phyloP scores from a whole-genome alignment of 2,329 filamentous ascomycete genomes.

The Sporothrix pseudoabietina region DNA sequence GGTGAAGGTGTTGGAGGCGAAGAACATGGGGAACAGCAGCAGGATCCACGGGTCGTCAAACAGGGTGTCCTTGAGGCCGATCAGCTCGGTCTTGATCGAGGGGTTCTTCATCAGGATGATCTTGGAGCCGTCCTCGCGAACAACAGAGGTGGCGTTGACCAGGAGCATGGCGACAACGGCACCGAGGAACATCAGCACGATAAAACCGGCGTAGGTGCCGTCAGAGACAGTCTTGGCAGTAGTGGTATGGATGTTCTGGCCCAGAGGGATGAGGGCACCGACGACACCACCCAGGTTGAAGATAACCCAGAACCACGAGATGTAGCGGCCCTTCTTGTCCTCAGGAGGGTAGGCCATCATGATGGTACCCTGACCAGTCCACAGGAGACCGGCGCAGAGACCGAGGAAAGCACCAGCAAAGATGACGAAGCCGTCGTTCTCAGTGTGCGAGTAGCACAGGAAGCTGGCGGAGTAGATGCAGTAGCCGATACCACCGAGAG shows the following conservation, averaged over 20 bases:
- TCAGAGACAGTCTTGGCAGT: slow-evolving; percentile 47
- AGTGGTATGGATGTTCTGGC: slow-evolving; percentile 55
- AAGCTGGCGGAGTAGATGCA: slow-evolving; percentile 72
- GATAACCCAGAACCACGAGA: slow-evolving; percentile 91
- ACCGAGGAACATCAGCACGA: slow-evolving; percentile 37
- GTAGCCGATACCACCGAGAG: slow-evolving; percentile 76
- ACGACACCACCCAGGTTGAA: slow-evolving; percentile 92
- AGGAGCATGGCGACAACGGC: slow-evolving; percentile 70
- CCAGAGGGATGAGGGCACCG: slow-evolving; percentile 75
- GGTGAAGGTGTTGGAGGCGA: slow-evolving; percentile 78
- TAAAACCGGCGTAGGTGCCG: slow-evolving; percentile 38
- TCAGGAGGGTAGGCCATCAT: slow-evolving; percentile 91
- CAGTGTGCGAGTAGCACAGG: slow-evolving; percentile 68
- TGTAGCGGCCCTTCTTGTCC: slow-evolving; percentile 80
- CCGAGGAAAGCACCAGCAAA: slow-evolving; percentile 77
- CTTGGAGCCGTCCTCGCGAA: slow-evolving; percentile 74
- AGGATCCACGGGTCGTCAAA: slow-evolving; percentile 71
- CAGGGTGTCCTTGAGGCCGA: slow-evolving; percentile 74
- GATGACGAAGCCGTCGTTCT: slow-evolving; percentile 69
- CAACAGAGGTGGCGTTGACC: slow-evolving; percentile 69
- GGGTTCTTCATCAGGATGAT: slow-evolving; percentile 91
- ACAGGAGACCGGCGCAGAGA: slow-evolving; percentile 76
- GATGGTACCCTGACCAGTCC: slow-evolving; percentile 81
- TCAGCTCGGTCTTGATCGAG: slow-evolving; percentile 77
- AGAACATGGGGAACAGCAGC: slow-evolving; percentile 79